These are phyloP conservation scores for Botrytis aclada DNA, from an alignment of 2,329 filamentous ascomycete genomes.

Conservation along the genomic window DNA sequence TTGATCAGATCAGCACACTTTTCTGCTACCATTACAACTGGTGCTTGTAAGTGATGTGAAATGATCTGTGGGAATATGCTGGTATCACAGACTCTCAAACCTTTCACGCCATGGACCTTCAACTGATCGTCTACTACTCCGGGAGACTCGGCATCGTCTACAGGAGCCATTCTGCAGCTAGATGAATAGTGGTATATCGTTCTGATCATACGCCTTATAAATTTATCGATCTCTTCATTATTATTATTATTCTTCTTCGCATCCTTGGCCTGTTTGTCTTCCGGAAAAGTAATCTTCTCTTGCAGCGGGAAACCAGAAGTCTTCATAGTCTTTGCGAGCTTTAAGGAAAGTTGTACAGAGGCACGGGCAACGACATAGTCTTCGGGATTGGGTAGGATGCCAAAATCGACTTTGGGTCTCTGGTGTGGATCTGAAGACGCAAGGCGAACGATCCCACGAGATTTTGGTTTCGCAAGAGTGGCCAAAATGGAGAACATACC, in stretches of 20 bases:
- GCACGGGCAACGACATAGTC: constrained; percentile 14
- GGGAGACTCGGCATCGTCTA: neutral
- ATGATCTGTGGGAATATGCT: constrained; percentile 30
- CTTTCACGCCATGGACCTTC: constrained; percentile 29
- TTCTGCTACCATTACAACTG: constrained; percentile 31
- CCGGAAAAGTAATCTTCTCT: neutral
- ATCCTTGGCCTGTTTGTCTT: neutral
- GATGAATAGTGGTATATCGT: neutral
- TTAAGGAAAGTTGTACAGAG: constrained; percentile 19
- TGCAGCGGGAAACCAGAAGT: neutral
- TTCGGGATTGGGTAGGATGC: constrained; percentile 14
- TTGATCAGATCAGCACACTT: constrained; percentile 25
- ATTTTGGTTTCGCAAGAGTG: constrained; percentile 18
- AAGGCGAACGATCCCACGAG: constrained; percentile 18
- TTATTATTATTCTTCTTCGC: neutral
- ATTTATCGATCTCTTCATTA: neutral
- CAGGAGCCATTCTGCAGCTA: constrained; percentile 1
- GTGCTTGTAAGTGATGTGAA: constrained; percentile 27
- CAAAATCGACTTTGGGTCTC: constrained; percentile 20
- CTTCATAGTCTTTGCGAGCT: constrained; percentile 17
- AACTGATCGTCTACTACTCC: constrained; percentile 33
- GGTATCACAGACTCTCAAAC: constrained; percentile 32
- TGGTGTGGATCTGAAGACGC: constrained; percentile 15
- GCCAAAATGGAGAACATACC: constrained; percentile 20
- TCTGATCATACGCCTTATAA: neutral